A percentile compares a stretch with the other conserved stretches of the same genome.
phyloP scores from a whole-genome alignment of 108 stramenopile genomes.

The Fragilariopsis cylindrus region DNA sequence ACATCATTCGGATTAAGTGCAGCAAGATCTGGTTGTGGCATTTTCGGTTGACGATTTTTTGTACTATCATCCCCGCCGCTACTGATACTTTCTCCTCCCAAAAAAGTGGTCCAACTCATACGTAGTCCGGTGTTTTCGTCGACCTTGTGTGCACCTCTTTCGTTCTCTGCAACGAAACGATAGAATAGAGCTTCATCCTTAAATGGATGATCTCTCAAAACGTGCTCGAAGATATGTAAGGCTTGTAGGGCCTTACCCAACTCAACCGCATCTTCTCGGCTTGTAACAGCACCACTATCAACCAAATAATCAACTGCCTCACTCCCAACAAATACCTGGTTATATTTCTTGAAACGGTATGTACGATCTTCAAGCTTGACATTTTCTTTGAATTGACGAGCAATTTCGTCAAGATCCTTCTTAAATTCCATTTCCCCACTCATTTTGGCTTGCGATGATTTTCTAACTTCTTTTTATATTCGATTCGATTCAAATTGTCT shows the following conservation, averaged over 20 bases:
- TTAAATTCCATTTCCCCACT: neutral
- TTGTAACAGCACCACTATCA: constrained; percentile 32
- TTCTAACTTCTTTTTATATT: too few relatives aligned
- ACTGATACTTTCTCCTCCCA: constrained; percentile 28
- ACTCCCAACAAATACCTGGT: constrained; percentile 55
- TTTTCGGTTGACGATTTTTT: constrained; percentile 28
- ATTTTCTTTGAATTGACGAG: constrained; percentile 29
- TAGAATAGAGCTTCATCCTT: constrained; percentile 58
- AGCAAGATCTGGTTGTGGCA: constrained; percentile 44
- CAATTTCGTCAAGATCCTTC: constrained; percentile 33
- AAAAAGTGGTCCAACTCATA: constrained; percentile 54
- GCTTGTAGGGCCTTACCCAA: constrained; percentile 38
- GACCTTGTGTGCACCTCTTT: constrained; percentile 44
- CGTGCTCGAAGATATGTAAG: constrained; percentile 40
- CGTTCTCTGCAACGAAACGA: constrained; percentile 51
- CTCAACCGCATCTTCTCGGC: constrained; percentile 55
- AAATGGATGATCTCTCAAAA: constrained; percentile 58
- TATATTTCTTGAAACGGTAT: constrained; percentile 51
- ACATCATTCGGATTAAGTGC: constrained; percentile 45
- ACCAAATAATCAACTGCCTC: constrained; percentile 71
- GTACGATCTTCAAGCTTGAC: constrained; percentile 41
- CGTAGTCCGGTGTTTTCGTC: constrained; percentile 42
- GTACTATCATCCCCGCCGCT: neutral
- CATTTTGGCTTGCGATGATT: too few relatives aligned
- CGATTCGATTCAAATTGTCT: too few relatives aligned